phyloP scores from a whole-genome alignment of 345 rosid species.

The Cochlearia excelsa region DNA sequence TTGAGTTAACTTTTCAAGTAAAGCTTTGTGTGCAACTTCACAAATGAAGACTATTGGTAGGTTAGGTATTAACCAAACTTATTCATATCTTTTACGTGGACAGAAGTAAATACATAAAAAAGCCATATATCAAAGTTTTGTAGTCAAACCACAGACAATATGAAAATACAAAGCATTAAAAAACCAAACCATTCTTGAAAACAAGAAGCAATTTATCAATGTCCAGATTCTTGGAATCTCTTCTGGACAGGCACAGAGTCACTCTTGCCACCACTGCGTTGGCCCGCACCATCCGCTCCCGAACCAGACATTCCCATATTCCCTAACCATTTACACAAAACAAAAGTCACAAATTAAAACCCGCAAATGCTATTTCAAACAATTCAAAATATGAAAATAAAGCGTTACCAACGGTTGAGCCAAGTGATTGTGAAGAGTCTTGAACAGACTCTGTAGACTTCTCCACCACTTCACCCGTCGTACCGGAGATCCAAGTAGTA shows the following conservation, averaged over 20 bases:
- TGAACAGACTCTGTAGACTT: constrained; percentile 35
- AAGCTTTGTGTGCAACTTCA: no score
- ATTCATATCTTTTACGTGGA: constrained; percentile 8
- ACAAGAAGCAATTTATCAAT: constrained; percentile 25
- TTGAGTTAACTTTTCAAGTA: no score
- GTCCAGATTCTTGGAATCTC: constrained; percentile 41
- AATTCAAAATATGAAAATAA: neutral
- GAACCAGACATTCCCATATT: constrained; percentile 29
- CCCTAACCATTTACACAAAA: constrained; percentile 24
- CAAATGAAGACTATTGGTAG: no score
- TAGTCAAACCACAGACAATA: constrained; percentile 7
- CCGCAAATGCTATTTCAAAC: neutral
- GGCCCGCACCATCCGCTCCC: constrained; percentile 21
- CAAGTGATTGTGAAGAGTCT: constrained; percentile 33
- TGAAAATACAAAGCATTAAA: neutral
- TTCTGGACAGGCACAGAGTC: constrained; percentile 22
- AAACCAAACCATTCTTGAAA: neutral
- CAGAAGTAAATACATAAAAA: neutral
- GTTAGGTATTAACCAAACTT: neutral
- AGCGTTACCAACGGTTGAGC: constrained; percentile 34
- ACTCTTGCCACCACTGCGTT: neutral
- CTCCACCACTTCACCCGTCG: constrained; percentile 29
- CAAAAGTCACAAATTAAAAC: neutral
- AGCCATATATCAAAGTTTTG: neutral
- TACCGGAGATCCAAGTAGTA: constrained; percentile 54